phyloP scores from a whole-genome alignment of 352 stramenopile species.

The Phytophthora crassamura region DNA sequence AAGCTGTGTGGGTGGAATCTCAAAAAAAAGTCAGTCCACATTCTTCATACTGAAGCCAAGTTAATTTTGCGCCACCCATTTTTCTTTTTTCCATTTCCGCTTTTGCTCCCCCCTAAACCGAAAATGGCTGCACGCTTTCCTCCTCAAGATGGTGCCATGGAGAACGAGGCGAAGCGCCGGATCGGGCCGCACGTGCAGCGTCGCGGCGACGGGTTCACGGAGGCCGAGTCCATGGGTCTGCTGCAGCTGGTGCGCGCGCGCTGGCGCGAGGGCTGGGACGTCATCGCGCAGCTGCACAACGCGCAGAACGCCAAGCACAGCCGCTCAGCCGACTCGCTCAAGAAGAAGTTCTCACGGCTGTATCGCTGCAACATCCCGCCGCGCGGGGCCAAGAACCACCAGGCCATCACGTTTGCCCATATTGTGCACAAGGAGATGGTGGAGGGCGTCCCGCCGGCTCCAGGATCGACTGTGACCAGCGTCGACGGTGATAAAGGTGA shows the following conservation, averaged over 20 bases:
- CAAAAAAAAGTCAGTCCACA: no score
- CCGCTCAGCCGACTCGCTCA: slow-evolving; percentile 51
- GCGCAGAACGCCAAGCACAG: slow-evolving; percentile 42
- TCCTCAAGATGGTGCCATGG: slow-evolving; percentile 18
- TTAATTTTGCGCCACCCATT: slow-evolving; percentile 4
- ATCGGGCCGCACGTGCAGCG: slow-evolving; percentile 36
- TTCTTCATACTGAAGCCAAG: not conserved
- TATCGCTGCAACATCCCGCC: slow-evolving; percentile 37
- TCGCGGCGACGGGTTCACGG: slow-evolving; percentile 47
- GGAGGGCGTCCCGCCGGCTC: slow-evolving; percentile 24
- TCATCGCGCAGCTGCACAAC: slow-evolving; percentile 48
- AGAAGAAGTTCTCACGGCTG: slow-evolving; percentile 52
- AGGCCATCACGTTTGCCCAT: slow-evolving; percentile 42
- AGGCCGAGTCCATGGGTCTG: slow-evolving; percentile 46
- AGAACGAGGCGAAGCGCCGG: slow-evolving; percentile 34
- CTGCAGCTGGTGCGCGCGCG: slow-evolving; percentile 42
- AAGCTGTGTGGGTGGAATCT: no score
- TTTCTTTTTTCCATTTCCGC: no score
- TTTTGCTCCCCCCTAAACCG: slow-evolving; percentile 22
- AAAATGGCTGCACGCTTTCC: slow-evolving; percentile 39
- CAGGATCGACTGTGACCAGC: not conserved
- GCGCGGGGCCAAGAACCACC: slow-evolving; percentile 47
- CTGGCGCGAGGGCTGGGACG: slow-evolving; percentile 50
- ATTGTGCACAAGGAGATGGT: slow-evolving; percentile 49
- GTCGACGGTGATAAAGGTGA: slow-evolving; percentile 25